Evolutionary conservation across 2,329 filamentous ascomycete species (phyloP), one percentile per base, ranked within the genome.

Genomic region (Byssothecium circinans): DNA sequence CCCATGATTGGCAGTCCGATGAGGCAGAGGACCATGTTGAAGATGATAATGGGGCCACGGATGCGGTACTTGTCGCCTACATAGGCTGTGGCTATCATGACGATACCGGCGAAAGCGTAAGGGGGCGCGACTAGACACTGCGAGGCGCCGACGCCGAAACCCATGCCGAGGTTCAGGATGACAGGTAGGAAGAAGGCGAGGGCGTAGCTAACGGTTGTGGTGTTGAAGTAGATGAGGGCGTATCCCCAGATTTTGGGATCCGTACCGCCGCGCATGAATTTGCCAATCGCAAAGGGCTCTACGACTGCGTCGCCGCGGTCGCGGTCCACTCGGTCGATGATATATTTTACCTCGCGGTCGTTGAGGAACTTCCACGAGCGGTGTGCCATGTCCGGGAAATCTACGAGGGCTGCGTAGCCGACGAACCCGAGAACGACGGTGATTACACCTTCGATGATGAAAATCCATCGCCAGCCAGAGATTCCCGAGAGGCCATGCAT

Each of bases 151-250:
- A 85, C 75, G 38, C 70, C 75, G 74, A 89, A 91, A 12, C 81
- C 80, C 75, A 91, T 81, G 15, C 78, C 78, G 19, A 71, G 55
- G 8, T 64, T 62, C 5, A 95, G 81, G 58, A 94, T 88, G 60
- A 91, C 82, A 6, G 89, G 88, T 3, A 91, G 72, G 64, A 91
- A 92, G 69, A 88, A 92, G 2, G 87, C 86, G 8, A 94, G 80
- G 0, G 88, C 83, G 65, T 94, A 94, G 1, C 80, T 80, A 41
- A 88, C 81, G 10, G 87, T 88, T 0, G 88, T 90, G 2, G 82
- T 81, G 68, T 82, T 82, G 73, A 76, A 77, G 65, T 79, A 81
- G 43, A 82, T 75, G 14, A 14, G 8, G 0, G 77, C 79, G 47
- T 80, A 82, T 2, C 67, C 75, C 78, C 80, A 82, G 41, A 82